Conservation (phyloP, 2,329 filamentous ascomycete genomes). For the Fusarium globosum region DNA sequence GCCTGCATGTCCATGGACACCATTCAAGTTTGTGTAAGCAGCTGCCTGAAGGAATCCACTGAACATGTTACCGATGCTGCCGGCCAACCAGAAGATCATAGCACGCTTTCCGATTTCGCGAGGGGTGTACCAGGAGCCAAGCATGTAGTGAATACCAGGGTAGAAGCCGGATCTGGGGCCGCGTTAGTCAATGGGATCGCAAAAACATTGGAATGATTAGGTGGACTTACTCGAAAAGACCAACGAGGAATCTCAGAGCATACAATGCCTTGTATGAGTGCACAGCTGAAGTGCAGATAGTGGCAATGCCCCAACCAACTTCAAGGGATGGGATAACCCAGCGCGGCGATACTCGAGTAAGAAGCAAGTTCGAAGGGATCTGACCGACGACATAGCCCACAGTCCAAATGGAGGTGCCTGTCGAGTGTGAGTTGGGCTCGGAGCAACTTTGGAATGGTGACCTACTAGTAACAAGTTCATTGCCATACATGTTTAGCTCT, state of each 20-base stretch:
- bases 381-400: constrained; percentile 43
- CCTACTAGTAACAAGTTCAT: constrained; percentile 40
- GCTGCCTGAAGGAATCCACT: constrained; percentile 36
- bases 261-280: constrained; percentile 26
- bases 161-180: constrained; percentile 61
- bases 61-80: constrained; percentile 26
- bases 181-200: constrained; percentile 25
- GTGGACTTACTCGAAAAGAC: constrained; percentile 27
- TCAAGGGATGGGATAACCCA: constrained; percentile 22
- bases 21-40: constrained; percentile 27
- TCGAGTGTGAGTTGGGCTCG: background rate
- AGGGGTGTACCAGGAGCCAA: constrained; percentile 41
- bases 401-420: constrained; percentile 29
- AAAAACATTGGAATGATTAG: no score
- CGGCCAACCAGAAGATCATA: constrained; percentile 38
- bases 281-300: constrained; percentile 11
- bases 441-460: accelerated
- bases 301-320: constrained; percentile 27
- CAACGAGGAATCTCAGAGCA: constrained; percentile 32
- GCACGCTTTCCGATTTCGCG: constrained; percentile 36
- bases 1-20: constrained; percentile 21
- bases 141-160: constrained; percentile 49
- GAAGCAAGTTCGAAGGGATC: constrained; percentile 42
- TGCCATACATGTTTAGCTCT: constrained; percentile 33
- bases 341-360: constrained; percentile 18